Percentiles rank a stretch among this genome's conserved stretches.
Conservation (phyloP, 768 basidiomycete genomes). For the Kwoniella bestiolae region DNA sequence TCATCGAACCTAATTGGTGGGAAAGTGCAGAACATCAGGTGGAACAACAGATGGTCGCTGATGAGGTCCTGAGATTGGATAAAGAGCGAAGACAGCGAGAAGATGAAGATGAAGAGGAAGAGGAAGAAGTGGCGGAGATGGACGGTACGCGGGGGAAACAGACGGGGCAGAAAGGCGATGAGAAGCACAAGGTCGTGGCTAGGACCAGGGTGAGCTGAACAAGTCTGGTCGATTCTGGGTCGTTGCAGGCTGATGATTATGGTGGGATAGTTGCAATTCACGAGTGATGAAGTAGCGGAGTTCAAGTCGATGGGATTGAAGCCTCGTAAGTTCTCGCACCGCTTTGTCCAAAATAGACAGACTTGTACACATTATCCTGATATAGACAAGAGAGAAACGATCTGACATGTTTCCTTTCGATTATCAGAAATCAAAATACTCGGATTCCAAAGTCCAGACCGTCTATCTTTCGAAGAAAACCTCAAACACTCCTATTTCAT, state of each 20-base stretch:
- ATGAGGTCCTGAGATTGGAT: slow-evolving; percentile 36
- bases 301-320: slow-evolving; percentile 80
- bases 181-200: slow-evolving; percentile 40
- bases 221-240: background rate
- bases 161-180: slow-evolving; percentile 17
- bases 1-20: slow-evolving; percentile 54
- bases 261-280: slow-evolving; percentile 72
- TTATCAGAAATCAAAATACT: slow-evolving; percentile 81
- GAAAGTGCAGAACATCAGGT: slow-evolving; percentile 33
- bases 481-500: slow-evolving; percentile 89
- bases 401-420: no score
- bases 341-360: background rate
- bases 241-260: background rate
- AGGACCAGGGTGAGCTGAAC: slow-evolving; percentile 46
- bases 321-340: slow-evolving; percentile 73
- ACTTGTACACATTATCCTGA: background rate
- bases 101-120: slow-evolving; percentile 58
- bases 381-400: no score
- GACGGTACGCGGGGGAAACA: slow-evolving; percentile 20
- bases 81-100: slow-evolving; percentile 48
- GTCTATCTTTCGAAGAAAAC: slow-evolving; percentile 83
- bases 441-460: slow-evolving; percentile 78
- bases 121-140: slow-evolving; percentile 31
- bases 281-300: slow-evolving; percentile 75
- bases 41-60: slow-evolving; percentile 37